Evolutionary conservation across 2,329 filamentous ascomycete genomes (phyloP).

Genomic region (Epichloe aotearoae): DNA sequence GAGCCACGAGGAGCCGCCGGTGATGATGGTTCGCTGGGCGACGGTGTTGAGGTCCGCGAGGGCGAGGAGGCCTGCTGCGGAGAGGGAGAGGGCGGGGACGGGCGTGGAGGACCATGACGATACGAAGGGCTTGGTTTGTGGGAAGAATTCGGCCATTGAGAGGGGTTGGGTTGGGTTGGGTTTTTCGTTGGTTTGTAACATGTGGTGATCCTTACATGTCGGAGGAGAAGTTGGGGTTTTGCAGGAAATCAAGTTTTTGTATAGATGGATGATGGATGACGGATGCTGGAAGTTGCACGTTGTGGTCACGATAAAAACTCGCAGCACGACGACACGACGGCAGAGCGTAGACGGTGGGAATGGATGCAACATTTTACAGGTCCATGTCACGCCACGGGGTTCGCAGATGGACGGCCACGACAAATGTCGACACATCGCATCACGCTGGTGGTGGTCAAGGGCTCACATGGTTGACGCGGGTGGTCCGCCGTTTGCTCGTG

Average conservation of each 20-base stretch:
- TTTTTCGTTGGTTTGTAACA: no score
- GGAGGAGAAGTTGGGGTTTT: not conserved
- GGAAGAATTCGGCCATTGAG: not conserved
- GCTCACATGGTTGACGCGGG: not conserved
- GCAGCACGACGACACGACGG: no score
- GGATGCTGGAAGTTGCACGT: not conserved
- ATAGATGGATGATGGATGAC: not conserved
- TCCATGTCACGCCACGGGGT: no score
- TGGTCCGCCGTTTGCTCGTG: not conserved
- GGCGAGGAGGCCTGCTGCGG: conserved; percentile 41
- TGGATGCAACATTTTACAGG: no score
- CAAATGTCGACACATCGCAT: no score
- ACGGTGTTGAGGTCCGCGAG: conserved; percentile 46
- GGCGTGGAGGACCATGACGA: conserved; percentile 31
- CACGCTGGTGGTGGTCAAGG: not conserved
- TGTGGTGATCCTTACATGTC: not conserved
- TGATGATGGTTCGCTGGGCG: conserved; percentile 40
- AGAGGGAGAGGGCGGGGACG: conserved; percentile 31
- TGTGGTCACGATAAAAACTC: not conserved
- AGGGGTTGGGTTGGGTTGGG: no score
- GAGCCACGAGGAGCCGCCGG: conserved; percentile 41
- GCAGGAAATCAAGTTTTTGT: no score
- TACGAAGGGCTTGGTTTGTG: conserved; percentile 16
- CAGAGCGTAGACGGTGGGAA: no score
- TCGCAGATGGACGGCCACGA: no score